Evolutionary conservation across 2,329 filamentous ascomycete species (phyloP).

Genomic region (Drechslerella coelobrocha): DNA sequence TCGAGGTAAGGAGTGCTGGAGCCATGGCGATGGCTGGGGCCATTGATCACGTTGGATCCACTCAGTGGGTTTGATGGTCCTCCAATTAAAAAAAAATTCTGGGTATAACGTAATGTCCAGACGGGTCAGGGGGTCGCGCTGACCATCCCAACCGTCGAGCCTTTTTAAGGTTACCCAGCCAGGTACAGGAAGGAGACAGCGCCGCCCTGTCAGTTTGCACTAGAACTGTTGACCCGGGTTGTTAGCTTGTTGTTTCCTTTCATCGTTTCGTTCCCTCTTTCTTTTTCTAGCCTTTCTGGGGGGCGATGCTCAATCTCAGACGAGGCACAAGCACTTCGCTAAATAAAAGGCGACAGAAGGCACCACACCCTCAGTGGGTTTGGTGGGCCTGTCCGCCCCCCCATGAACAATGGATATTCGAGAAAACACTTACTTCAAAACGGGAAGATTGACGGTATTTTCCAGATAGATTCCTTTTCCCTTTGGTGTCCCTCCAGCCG

Average conservation of each 20-base stretch:
- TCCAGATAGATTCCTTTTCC: constrained; percentile 3
- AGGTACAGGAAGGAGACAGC: constrained; percentile 19
- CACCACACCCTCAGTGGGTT: constrained; percentile 1
- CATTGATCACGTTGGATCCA: constrained; percentile 45
- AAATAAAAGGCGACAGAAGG: constrained; percentile 36
- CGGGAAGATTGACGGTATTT: neutral
- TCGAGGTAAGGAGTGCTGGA: constrained; percentile 47
- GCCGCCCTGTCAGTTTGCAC: constrained; percentile 33
- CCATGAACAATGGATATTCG: neutral
- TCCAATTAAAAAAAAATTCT: constrained; percentile 48
- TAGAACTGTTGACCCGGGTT: constrained; percentile 13
- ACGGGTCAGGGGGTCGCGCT: constrained; percentile 25
- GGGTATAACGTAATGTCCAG: constrained; percentile 22
- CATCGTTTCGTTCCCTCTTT: constrained; percentile 20
- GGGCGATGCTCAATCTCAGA: constrained; percentile 23
- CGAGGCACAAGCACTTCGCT: constrained; percentile 25
- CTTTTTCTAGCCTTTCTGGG: constrained; percentile 6
- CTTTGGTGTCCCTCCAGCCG: constrained; percentile 17
- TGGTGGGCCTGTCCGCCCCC: neutral
- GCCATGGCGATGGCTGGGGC: constrained; percentile 30
- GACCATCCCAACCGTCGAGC: constrained; percentile 15
- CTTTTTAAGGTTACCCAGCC: constrained; percentile 29
- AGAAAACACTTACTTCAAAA: constrained; percentile 8
- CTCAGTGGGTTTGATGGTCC: constrained; percentile 35
- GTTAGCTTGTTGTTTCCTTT: constrained; percentile 23